Evolutionary conservation across 129 eudicot genomes (phyloP).

Genomic region (Kitagawia praeruptora): DNA sequence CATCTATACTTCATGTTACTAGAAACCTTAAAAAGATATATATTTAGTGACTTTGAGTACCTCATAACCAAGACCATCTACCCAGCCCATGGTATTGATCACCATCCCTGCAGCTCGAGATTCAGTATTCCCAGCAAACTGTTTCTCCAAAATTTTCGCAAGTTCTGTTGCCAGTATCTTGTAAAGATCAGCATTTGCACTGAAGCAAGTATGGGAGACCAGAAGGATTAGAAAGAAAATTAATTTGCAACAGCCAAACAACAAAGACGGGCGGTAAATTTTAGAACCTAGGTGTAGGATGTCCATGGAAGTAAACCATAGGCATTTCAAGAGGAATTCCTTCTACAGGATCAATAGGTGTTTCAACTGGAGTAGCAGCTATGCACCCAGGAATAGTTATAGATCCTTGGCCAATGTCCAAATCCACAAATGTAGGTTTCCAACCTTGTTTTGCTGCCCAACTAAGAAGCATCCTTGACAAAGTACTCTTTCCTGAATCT

Average conservation of each 20-base stretch:
- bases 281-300: constrained; percentile 64
- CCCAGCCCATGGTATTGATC: constrained; percentile 97
- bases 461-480: constrained; percentile 97
- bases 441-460: constrained; percentile 99
- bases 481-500: constrained; percentile 93
- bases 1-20: not conserved
- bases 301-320: constrained; percentile 81
- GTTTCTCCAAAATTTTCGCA: constrained; percentile 69
- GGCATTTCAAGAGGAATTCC: constrained; percentile 98
- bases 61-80: constrained; percentile 94
- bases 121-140: constrained; percentile 76
- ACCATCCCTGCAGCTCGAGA: constrained; percentile 99
- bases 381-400: constrained; percentile 83
- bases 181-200: constrained; percentile 82
- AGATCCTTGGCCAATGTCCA: constrained; percentile 95
- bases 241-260: not conserved
- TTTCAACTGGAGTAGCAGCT: constrained; percentile 91
- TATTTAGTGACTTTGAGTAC: constrained; percentile 23
- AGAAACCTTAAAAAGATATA: not conserved
- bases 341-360: constrained; percentile 95
- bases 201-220: constrained; percentile 21
- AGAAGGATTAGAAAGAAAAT: not conserved
- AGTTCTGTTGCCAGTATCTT: constrained; percentile 87
- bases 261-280: constrained; percentile 1
- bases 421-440: constrained; percentile 97